Base-by-base conservation (phyloP, 495 filamentous ascomycete species). In the Melanomma pulvis-pyrius region DNA sequence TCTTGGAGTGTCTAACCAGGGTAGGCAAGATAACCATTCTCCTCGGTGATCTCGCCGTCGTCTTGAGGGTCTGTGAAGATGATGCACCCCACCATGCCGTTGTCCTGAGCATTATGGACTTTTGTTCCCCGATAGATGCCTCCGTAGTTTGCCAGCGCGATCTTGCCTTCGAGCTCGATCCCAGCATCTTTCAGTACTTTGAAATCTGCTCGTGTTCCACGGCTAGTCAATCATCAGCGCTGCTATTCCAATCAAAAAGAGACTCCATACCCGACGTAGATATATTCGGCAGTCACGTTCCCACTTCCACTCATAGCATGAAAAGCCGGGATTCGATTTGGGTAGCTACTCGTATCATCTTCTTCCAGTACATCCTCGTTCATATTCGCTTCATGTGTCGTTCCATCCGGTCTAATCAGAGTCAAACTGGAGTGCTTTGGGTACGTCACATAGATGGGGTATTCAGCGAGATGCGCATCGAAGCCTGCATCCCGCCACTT, bases 141-240 rank as follows among this genome's bases (percentile, higher is more conserved):
- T 1, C 74, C 74, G 50, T 76, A 76, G 25, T 67, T 72, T 12
- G 70, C 60, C n/a, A 76, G 57, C 1, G 74, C 74, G 29, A 76
- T 75, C 57, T 75, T 76, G 49, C 74, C 74, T 49, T 73, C 63
- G 15, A 75, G 65, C 24, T 68, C 55, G 19, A 76, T 71, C 1
- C 74, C 74, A 0, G 68, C 52, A 11, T 69, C 67, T n/a, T 71
- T 57, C 2, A 76, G 59, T 17, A 64, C 44, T 26, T 74, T 29
- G 54, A 75, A 76, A 32, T 76, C 74, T 9, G 61, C 72, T 19
- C 62, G 53, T 9, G 67, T 65, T 7, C 73, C 74, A 19, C 63
- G 53, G 0, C 71, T 63, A 44, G 25, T 44, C 3, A 19, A 36
- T 59, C 28, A 52, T n/a, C 41, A 51, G 0, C 5, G 8, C 4